Base-by-base conservation (phyloP, 352 stramenopile species). In the Achlya hypogyna region DNA sequence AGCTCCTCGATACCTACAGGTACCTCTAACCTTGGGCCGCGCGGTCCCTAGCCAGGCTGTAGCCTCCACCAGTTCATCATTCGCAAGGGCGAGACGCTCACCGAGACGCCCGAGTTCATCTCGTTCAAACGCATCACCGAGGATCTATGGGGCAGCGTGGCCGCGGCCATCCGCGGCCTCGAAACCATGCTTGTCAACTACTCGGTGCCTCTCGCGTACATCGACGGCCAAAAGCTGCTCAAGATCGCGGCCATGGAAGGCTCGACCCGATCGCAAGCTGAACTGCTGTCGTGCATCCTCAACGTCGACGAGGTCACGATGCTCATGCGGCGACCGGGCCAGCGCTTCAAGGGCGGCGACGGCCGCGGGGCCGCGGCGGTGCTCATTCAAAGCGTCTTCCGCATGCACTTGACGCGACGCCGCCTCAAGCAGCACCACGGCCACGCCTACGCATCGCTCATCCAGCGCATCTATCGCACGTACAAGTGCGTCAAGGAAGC, bases 41-140 rank as follows among this genome's bases (percentile, higher is more conserved):
- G 25, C 40, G n/a, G 40, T n/a, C n/a, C n/a, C 1, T n/a, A 49
- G 40, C n/a, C 47, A 14, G 54, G 4, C 16, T 67, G 62, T 54
- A 77, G 72, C 27, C 71, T 96, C 20, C 86, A 96, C 51, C 83
- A 95, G 54, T 96, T 97, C 69, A 78, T 93, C 64, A 96, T 96
- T 65, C 85, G 91, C 66, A 88, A 95, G 58, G 89, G 88, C 1
- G 71, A 75, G 14, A 78, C 81, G 5, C 81, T 96, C 71, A 77
- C 82, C 35, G 78, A 93, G 22, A 93, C 86, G 27, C 84, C 87
- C 52, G 89, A 96, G 68, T 97, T 96, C 64, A 70, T 91, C 29
- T 91, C 83, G 23, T 95, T 96, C 71, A 72, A 80, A 34, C 74
- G 86, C n/a, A 79, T 86, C 28, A 81, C 74, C n/a, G 78, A 91